phyloP scores from a whole-genome alignment of 2,329 filamentous ascomycete genomes.

The Ophiostoma perfectum region DNA sequence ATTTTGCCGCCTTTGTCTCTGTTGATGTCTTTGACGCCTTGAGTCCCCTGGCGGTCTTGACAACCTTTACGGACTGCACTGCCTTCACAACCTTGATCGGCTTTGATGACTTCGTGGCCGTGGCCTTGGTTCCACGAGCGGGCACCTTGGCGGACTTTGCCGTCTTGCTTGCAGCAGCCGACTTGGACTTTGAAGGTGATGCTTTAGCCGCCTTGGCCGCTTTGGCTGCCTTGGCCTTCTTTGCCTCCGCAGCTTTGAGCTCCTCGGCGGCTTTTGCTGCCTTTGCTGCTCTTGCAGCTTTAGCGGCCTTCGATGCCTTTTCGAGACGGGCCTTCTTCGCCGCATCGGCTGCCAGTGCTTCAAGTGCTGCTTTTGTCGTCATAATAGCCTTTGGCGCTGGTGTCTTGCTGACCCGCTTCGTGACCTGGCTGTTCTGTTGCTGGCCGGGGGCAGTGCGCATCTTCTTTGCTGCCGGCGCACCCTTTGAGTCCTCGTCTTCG shows the following conservation, averaged over 20 bases:
- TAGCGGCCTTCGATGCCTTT: conserved; percentile 29
- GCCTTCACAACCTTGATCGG: conserved; percentile 15
- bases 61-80: conserved; percentile 34
- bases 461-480: conserved; percentile 22
- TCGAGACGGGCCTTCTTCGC: conserved; percentile 19
- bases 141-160: background rate
- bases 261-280: conserved; percentile 19
- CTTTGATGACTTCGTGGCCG: conserved; percentile 2
- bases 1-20: background rate
- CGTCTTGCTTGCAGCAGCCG: background rate
- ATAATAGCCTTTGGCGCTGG: conserved; percentile 15
- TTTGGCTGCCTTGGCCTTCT: conserved; percentile 15
- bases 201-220: conserved; percentile 10
- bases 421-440: background rate
- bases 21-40: conserved; percentile 15
- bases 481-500: background rate
- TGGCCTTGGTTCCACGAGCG: background rate
- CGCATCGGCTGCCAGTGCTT: conserved; percentile 18
- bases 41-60: conserved; percentile 15
- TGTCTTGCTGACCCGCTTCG: background rate
- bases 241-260: conserved; percentile 15
- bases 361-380: conserved; percentile 23
- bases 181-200: background rate
- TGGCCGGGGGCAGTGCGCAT: conserved; percentile 16
- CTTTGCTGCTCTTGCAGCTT: conserved; percentile 27